Evolutionary conservation across 805 yeast species (phyloP).

Genomic region (Ogataea haglerorum): DNA sequence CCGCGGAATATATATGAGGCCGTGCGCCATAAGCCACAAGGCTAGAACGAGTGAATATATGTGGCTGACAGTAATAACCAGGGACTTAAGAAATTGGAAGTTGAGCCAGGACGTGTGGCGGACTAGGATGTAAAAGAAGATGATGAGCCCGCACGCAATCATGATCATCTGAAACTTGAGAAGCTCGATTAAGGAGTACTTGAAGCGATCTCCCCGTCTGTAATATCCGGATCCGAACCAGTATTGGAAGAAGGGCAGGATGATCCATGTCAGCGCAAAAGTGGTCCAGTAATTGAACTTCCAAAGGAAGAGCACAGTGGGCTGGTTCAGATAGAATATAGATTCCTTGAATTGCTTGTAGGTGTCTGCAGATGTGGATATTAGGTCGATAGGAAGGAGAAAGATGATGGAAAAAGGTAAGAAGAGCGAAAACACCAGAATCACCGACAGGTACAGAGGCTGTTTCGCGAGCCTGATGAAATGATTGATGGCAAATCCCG

Average conservation of each 20-base stretch:
- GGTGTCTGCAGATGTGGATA: constrained; percentile 43
- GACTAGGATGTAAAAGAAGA: constrained; percentile 55
- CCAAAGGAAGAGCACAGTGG: constrained; percentile 59
- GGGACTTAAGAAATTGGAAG: constrained; percentile 53
- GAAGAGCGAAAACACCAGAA: constrained; percentile 58
- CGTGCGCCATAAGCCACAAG: constrained; percentile 83
- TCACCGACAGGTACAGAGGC: constrained; percentile 42
- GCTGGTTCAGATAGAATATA: constrained; percentile 45
- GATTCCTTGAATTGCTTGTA: constrained; percentile 23
- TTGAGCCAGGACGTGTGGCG: constrained; percentile 30
- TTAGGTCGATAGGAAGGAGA: constrained; percentile 70
- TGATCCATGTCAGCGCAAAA: constrained; percentile 72
- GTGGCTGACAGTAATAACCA: constrained; percentile 74
- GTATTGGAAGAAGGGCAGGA: constrained; percentile 70
- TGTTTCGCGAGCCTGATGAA: constrained; percentile 35
- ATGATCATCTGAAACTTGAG: constrained; percentile 59
- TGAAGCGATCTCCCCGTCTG: constrained; percentile 42
- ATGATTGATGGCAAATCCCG: constrained; percentile 35
- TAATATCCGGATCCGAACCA: constrained; percentile 69
- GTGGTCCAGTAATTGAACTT: constrained; percentile 76
- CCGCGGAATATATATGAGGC: constrained; percentile 66
- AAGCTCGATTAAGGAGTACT: constrained; percentile 55
- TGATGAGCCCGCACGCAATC: constrained; percentile 49
- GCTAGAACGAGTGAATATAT: constrained; percentile 72
- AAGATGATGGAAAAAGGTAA: constrained; percentile 74